Percentiles rank a stretch among this genome's conserved stretches.
Evolutionary conservation across 495 filamentous ascomycete genomes (phyloP).

Genomic region (Lasiosphaeriaceae sp.): DNA sequence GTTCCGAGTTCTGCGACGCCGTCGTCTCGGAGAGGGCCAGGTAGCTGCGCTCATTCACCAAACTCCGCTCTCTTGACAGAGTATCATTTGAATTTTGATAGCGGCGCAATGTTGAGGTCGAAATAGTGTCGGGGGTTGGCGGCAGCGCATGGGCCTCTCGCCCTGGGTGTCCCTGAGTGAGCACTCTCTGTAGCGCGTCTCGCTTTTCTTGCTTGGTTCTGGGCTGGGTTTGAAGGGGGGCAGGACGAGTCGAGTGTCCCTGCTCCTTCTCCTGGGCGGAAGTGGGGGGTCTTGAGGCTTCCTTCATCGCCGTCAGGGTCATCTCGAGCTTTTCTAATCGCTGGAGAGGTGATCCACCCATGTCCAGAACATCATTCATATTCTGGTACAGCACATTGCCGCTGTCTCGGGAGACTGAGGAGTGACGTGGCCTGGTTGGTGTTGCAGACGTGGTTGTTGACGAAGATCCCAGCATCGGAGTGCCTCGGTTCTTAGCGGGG

Average conservation of each 20-base stretch:
- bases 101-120: constrained; percentile 44
- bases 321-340: constrained; percentile 34
- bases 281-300: constrained; percentile 20
- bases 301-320: constrained; percentile 15
- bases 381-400: constrained; percentile 31
- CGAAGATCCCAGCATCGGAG: constrained; percentile 18
- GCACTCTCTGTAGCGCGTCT: constrained; percentile 36
- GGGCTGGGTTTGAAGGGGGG: constrained; percentile 17
- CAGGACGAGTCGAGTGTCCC: constrained; percentile 15
- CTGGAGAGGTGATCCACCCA: constrained; percentile 36
- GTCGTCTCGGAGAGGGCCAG: constrained; percentile 19
- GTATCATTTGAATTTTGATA: constrained; percentile 37
- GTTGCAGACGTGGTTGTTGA: constrained; percentile 11
- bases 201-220: constrained; percentile 40
- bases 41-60: constrained; percentile 20
- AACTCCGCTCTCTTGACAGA: constrained; percentile 18
- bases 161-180: constrained; percentile 31
- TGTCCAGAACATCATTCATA: constrained; percentile 37
- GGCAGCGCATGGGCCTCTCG: constrained; percentile 38
- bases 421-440: constrained; percentile 12
- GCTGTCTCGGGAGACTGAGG: constrained; percentile 13
- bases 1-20: constrained; percentile 13
- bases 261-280: constrained; percentile 19
- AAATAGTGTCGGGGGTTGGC: constrained; percentile 54
- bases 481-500: constrained; percentile 7